Evolutionary conservation across 2,329 filamentous ascomycete genomes (phyloP), one percentile per base, ranked within the genome.

Genomic region (Calonectria hawksworthii): DNA sequence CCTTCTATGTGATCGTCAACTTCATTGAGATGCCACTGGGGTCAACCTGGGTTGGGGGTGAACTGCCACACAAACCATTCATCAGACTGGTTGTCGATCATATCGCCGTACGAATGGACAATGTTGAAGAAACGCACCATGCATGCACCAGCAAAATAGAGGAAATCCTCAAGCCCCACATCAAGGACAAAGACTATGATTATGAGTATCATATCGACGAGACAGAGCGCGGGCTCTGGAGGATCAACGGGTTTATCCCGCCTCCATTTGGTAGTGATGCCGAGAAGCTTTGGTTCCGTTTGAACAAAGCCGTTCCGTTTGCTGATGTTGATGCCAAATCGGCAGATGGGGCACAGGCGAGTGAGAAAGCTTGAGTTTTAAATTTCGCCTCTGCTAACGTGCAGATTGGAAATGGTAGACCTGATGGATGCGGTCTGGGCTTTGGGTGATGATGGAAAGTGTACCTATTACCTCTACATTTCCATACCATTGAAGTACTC

Each of bases 191-290:
- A 28, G 34, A 10, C 34, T 61, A 61, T 26, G 56, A 61, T 18
- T 61, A 61, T 26, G 56, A 61, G n/a, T 61, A 61, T 41, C 56
- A 61, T 21, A 61, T 61, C 21, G 56, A 61, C 34, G 56, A 61
- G 34, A 61, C 56, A 36, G 56, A 61, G 56, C 56, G 56, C 11
- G n/a, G 34, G 14, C 56, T 61, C 56, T 61, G 56, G 56, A 61
- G 56, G 28, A 4, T 61, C 14, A 61, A 61, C 26, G 56, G 56
- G 3, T 61, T 61, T 21, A 61, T 61, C 21, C 34, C 56, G 3
- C 56, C 56, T 10, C n/a, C 6, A 18, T 61, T 28, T 28, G 56
- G 56, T 0, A 61, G 56, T 9, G 56, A 61, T 3, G 34, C 11
- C 3, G 56, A 61, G n/a, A 61, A 41, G 23, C 34, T 61, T 18